These are phyloP conservation scores for Phytopythium oedochilum DNA, from an alignment of 352 stramenopile species.

Conservation along the genomic window DNA sequence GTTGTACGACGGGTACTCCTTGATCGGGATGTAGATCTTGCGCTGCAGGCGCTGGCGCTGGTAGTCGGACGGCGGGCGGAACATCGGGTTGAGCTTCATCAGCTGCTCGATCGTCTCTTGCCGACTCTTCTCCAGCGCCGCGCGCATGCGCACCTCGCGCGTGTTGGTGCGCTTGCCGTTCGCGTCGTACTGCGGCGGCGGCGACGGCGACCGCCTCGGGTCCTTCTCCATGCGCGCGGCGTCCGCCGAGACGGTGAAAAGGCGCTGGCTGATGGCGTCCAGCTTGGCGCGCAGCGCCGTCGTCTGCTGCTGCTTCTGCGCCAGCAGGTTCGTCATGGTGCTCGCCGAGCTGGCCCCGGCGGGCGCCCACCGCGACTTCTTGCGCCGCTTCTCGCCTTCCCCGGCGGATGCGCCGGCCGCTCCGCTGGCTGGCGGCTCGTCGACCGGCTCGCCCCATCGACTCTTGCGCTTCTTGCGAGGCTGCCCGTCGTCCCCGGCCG, in stretches of 20 bases:
- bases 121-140: slow-evolving; percentile 87
- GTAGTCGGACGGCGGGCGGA: slow-evolving; percentile 83
- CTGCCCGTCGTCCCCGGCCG: slow-evolving; percentile 30
- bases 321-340: slow-evolving; percentile 41
- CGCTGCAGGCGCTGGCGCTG: slow-evolving; percentile 90
- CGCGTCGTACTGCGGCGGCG: slow-evolving; percentile 93
- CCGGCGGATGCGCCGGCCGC: no score
- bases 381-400: slow-evolving; percentile 50
- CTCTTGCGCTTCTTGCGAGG: slow-evolving; percentile 79
- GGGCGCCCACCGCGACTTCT: slow-evolving; percentile 80
- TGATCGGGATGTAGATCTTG: slow-evolving; percentile 97
- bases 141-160: slow-evolving; percentile 92
- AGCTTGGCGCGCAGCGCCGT: slow-evolving; percentile 68
- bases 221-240: slow-evolving; percentile 80
- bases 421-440: slow-evolving; percentile 7
- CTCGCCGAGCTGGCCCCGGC: slow-evolving; percentile 19
- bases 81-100: slow-evolving; percentile 93
- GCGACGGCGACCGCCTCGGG: slow-evolving; percentile 89
- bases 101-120: slow-evolving; percentile 94
- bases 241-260: slow-evolving; percentile 79
- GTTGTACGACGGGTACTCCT: slow-evolving; percentile 98
- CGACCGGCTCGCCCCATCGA: slow-evolving; percentile 76
- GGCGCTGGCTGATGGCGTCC: slow-evolving; percentile 62
- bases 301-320: slow-evolving; percentile 70
- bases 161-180: slow-evolving; percentile 97